Conservation (phyloP, 129 eudicot genomes). For the Dittrichia graveolens region DNA sequence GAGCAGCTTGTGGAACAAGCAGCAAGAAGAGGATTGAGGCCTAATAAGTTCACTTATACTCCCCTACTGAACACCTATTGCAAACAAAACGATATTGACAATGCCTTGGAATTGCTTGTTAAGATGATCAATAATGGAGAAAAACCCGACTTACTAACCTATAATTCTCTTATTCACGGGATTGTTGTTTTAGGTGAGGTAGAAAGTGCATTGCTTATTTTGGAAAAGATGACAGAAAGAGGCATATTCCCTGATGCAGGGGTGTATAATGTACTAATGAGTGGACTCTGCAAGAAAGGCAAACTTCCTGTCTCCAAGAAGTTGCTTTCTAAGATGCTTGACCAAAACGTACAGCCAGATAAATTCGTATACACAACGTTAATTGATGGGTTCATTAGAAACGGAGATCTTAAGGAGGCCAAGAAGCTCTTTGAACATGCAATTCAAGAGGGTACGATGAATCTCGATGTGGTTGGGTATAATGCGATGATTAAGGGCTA, state of each 20-base stretch:
- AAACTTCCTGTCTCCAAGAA: slow-evolving; percentile 56
- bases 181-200: slow-evolving; percentile 67
- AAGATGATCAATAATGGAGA: slow-evolving; percentile 66
- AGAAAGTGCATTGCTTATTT: slow-evolving; percentile 60
- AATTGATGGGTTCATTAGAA: slow-evolving; percentile 70
- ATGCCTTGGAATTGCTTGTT: slow-evolving; percentile 56
- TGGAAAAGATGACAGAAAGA: slow-evolving; percentile 68
- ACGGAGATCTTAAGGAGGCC: slow-evolving; percentile 60
- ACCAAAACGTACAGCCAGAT: slow-evolving; percentile 58
- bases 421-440: slow-evolving; percentile 59
- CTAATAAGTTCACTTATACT: slow-evolving; percentile 64
- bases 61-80: slow-evolving; percentile 65
- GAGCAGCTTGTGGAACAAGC: slow-evolving; percentile 62
- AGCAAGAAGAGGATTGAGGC: slow-evolving; percentile 46
- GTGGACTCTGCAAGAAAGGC: slow-evolving; percentile 71
- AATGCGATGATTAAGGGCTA: slow-evolving; percentile 85
- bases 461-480: slow-evolving; percentile 68
- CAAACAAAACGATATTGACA: slow-evolving; percentile 55
- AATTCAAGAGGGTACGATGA: slow-evolving; percentile 38
- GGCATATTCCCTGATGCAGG: slow-evolving; percentile 74
- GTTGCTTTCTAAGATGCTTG: slow-evolving; percentile 73
- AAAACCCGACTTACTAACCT: slow-evolving; percentile 67
- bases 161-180: slow-evolving; percentile 80
- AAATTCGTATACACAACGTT: slow-evolving; percentile 63
- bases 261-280: slow-evolving; percentile 72